phyloP scores from a whole-genome alignment of 2,329 filamentous ascomycete species.

The Fusarium albidum region DNA sequence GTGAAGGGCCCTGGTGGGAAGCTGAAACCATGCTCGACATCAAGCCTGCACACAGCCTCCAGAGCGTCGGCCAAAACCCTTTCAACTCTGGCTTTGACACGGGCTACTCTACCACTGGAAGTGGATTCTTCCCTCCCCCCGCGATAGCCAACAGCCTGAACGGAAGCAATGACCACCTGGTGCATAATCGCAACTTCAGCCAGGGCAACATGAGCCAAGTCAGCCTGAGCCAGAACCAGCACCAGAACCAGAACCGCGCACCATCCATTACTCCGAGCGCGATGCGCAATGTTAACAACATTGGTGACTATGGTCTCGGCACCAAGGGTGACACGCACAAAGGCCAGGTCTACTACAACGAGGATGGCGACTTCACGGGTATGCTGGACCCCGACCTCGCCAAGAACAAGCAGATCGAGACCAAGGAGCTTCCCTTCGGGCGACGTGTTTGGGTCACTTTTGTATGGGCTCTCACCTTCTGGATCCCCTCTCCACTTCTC shows the following conservation, averaged over 20 bases:
- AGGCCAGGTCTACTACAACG: constrained; percentile 77
- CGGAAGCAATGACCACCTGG: constrained; percentile 76
- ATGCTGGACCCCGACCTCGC: constrained; percentile 80
- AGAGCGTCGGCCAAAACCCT: constrained; percentile 55
- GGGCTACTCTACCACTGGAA: constrained; percentile 72
- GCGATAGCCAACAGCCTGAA: constrained; percentile 68
- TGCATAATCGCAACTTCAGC: constrained; percentile 66
- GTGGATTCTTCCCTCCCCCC: constrained; percentile 75
- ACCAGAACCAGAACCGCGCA: constrained; percentile 46
- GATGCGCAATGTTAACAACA: constrained; percentile 62
- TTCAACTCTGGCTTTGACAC: constrained; percentile 66
- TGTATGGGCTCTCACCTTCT: constrained; percentile 90
- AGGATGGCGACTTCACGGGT: constrained; percentile 72
- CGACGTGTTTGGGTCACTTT: constrained; percentile 82
- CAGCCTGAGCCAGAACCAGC: constrained; percentile 52
- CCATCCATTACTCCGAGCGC: constrained; percentile 70
- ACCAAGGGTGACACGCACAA: constrained; percentile 82
- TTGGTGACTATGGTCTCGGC: constrained; percentile 90
- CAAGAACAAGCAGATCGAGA: constrained; percentile 78
- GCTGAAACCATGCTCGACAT: constrained; percentile 95
- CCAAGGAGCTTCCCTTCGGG: constrained; percentile 67
- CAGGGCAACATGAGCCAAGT: constrained; percentile 65
- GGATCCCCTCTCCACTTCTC: constrained; percentile 88
- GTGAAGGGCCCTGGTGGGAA: constrained; percentile 96
- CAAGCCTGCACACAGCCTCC: constrained; percentile 67